Base-by-base conservation (phyloP, 2,329 filamentous ascomycete genomes). In the Trichophyton mentagrophytes region DNA sequence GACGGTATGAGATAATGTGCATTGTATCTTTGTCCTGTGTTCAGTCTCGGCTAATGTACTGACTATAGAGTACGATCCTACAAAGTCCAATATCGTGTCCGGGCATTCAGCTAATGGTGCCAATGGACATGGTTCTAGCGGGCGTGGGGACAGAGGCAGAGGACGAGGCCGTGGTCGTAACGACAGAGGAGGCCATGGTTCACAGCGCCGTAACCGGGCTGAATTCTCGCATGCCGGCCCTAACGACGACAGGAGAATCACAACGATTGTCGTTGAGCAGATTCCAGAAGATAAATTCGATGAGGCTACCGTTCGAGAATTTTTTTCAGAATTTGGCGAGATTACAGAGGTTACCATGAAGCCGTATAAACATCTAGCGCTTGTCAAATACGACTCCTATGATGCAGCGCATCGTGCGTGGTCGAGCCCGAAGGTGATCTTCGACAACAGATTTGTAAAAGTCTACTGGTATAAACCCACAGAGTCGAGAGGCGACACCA, bases 391-490 rank as follows among this genome's bases (percentile, higher is more conserved):
- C 65, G 74, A 76, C 25, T 76, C 76, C 60, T 79, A 79, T 65
- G 73, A 74, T 15, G 72, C 77, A 20, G 82, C 82, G 7, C 77
- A 76, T 62, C 73, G 74, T 30, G 83, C 83, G 1, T 84, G 82
- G 71, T 76, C 79, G 17, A 84, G 80, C 62, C 82, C 83, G 0
- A 84, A 84, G 68, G 80, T 79, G 59, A 79, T 85, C 17, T 85
- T 85, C 64, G 82, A 84, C 64, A 85, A 85, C 63, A 75, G 83
- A 2, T 85, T 85, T 64, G 82, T 85, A 58, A 85, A 85, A 65
- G 81, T 85, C 1, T 84, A 83, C 66, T 85, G 82, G 82, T 77
- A 80, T 67, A 81, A 80, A 64, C 73, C 78, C 3, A 47, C 38
- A 46, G 72, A 73, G 15, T 66, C 66, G 20, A 70, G 69, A 30